Conservation (phyloP, 2,329 filamentous ascomycete genomes). For the Nectriaceae sp. region DNA sequence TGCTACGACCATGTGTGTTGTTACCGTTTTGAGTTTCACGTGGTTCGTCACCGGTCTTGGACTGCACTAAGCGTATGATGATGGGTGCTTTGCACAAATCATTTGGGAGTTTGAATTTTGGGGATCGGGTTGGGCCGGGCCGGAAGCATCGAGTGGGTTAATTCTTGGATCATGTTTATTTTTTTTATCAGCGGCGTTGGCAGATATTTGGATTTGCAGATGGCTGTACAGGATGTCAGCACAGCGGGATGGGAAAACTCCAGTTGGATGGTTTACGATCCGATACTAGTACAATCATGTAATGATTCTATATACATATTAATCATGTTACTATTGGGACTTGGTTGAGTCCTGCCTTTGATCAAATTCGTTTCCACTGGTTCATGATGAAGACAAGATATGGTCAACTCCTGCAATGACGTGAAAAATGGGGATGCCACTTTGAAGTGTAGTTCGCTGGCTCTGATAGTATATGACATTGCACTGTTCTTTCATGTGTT, state of each 20-base stretch:
- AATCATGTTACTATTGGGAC: slow-evolving; percentile 17
- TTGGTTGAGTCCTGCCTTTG: background rate
- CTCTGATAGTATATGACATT: too few species aligned
- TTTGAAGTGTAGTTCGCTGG: too few species aligned
- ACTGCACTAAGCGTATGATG: slow-evolving; percentile 31
- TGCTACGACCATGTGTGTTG: slow-evolving; percentile 53
- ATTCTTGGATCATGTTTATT: slow-evolving; percentile 8
- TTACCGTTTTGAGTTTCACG: slow-evolving; percentile 62
- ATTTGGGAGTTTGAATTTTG: slow-evolving; percentile 16
- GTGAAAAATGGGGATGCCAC: too few species aligned
- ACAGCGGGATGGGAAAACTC: slow-evolving; percentile 10
- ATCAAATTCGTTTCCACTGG: too few species aligned
- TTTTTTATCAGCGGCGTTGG: slow-evolving; percentile 22
- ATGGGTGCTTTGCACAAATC: slow-evolving; percentile 4
- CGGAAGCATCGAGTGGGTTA: slow-evolving; percentile 21
- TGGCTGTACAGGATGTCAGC: slow-evolving; percentile 15
- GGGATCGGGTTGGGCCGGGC: slow-evolving; percentile 14
- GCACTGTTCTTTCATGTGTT: too few species aligned
- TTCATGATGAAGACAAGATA: background rate
- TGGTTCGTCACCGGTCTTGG: slow-evolving; percentile 62
- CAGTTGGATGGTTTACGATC: slow-evolving; percentile 14
- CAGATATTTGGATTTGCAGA: too few species aligned
- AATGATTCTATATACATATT: slow-evolving; percentile 28
- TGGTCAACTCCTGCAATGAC: too few species aligned
- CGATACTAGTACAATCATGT: slow-evolving; percentile 18